Evolutionary conservation across 257 asterid genomes (phyloP), one percentile per base, ranked within the genome.

Genomic region (Jacaranda copaia): DNA sequence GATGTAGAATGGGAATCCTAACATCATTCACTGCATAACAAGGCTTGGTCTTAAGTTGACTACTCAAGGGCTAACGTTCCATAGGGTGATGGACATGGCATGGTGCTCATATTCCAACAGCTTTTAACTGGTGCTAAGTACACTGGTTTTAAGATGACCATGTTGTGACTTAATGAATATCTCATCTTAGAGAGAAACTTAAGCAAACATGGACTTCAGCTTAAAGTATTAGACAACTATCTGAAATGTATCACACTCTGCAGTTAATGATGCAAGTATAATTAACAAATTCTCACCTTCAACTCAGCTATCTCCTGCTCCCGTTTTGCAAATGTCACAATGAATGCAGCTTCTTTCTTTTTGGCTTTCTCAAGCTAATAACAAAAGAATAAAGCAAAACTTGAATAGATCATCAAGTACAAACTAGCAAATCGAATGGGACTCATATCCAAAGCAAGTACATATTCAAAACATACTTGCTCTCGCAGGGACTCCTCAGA

Each of bases 271-370:
- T 62, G 64, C 6, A 75, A 68, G 36, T 53, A 40, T 16, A 42
- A 73, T 0, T 48, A 56, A 56, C 42, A 59, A 79, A 48, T 74
- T 71, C 83, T 63, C 70, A 91, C 99, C 99, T 95, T 96, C 89
- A 96, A 82, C 77, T 96, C 99, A 80, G 99, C 96, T 84, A 96
- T 96, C 91, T 96, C 99, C 85, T 91, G 99, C 86, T 96, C 99
- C 74, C 99, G 90, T 81, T 96, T 96, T 13, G 97, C 97, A 88
- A 96, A 93, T 48, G 98, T 93, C 75, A 96, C 95, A 71, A 96
- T 93, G 85, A 94, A 92, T 64, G 97, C 99, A 68, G 97, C 98
- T 84, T 96, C 99, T 81, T 93, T 96, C 82, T 91, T 93, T 91
- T 90, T 96, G 46, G 97, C 97, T 80, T 90, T 93, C 74, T 93